Base-by-base conservation (phyloP, 2,329 filamentous ascomycete species). In the Aspergillus proliferans region DNA sequence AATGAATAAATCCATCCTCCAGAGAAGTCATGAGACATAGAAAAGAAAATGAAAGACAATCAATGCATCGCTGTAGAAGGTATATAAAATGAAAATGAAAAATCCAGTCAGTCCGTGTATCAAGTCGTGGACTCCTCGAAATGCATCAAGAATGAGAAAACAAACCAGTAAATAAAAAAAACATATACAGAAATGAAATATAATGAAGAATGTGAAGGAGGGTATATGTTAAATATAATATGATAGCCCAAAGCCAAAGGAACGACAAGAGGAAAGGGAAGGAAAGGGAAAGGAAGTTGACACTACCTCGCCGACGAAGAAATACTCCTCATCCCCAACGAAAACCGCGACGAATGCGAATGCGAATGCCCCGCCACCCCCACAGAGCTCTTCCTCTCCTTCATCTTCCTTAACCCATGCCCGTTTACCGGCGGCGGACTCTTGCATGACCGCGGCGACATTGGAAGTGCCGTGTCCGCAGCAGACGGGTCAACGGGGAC, bases 401-500 rank as follows among this genome's bases (percentile, higher is more conserved):
- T 39, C 3, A 39, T 19, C 36, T 39, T 39, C 36, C 36, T 22
- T 9, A 40, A 12, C 1, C 26, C 26, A 30, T 30, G 26, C 9
- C 26, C 26, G 26, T 30, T 10, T 30, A 28, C 26, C 9, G 26
- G 26, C 26, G 26, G 26, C 26, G 26, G 26, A 30, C 26, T 30
- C 3, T 30, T 30, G 10, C 26, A 30, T 30, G 26, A 30, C 10
- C 26, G 26, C 4, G 26, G 26, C 9, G 26, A 30, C 3, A 12
- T 10, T 5, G 26, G 26, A 30, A 30, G 26, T 3, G 26, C 26
- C 26, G 26, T 30, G 26, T 30, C 26, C 10, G 26, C 22, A 19
- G 24, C n/a, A 42, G 44, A 14, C n/a, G 52, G 39, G 5, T 39
- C 41, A 19, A 41, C 4, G 18, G 54, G 47, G 4, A 54, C 39